phyloP scores from a whole-genome alignment of 352 stramenopile genomes.

The Pythium volutum region DNA sequence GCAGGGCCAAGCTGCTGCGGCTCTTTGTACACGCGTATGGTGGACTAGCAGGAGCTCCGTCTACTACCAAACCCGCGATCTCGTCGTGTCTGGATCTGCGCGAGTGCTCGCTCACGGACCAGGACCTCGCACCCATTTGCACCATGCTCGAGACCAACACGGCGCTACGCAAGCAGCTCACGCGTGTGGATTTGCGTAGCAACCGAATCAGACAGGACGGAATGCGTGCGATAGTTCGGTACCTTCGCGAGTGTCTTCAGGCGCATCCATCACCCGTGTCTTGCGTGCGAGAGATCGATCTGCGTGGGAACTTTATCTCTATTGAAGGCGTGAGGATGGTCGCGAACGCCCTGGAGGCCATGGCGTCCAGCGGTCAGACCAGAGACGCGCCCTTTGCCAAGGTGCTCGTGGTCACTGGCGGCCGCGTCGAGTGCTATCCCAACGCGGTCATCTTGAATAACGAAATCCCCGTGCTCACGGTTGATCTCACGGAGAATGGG shows the following conservation, averaged over 20 bases:
- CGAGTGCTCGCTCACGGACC: constrained; percentile 51
- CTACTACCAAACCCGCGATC: background rate
- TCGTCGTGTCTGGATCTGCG: constrained; percentile 35
- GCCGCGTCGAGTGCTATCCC: constrained; percentile 54
- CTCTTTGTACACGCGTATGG: constrained; percentile 35
- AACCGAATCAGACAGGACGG: constrained; percentile 62
- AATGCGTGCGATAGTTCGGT: constrained; percentile 30
- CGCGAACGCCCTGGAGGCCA: constrained; percentile 41
- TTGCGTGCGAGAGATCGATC: constrained; percentile 44
- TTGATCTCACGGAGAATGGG: constrained; percentile 53
- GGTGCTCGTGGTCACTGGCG: constrained; percentile 44
- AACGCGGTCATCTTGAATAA: constrained; percentile 14
- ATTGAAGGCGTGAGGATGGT: constrained; percentile 58
- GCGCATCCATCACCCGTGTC: constrained; percentile 15
- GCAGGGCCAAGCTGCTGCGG: constrained; percentile 43
- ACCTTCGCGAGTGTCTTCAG: constrained; percentile 24
- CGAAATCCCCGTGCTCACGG: constrained; percentile 29
- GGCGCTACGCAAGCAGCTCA: constrained; percentile 13
- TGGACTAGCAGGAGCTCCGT: background rate
- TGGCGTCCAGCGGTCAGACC: constrained; percentile 14
- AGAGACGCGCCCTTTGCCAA: constrained; percentile 24
- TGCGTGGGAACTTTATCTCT: constrained; percentile 71
- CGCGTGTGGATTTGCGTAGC: constrained; percentile 46
- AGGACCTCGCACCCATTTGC: constrained; percentile 43
- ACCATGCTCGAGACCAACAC: constrained; percentile 34